Percentiles rank a stretch among this genome's conserved stretches.
Evolutionary conservation across 768 basidiomycete genomes (phyloP).

Genomic region (Pulveroboletus sp.): DNA sequence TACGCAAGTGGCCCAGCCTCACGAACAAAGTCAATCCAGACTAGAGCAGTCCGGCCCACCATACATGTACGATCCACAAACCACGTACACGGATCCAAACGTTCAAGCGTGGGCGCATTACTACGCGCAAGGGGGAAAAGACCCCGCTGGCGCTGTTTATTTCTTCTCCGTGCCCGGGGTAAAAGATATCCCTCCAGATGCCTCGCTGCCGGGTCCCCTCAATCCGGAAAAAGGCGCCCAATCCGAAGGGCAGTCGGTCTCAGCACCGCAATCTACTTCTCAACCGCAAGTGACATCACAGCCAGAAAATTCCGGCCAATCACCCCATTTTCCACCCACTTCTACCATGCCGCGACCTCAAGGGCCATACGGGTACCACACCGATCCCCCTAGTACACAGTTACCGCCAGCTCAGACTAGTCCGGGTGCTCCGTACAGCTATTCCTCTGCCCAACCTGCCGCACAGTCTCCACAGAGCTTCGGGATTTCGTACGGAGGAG

Average conservation of each 20-base stretch:
- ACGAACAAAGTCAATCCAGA: constrained; percentile 11
- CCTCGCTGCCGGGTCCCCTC: constrained; percentile 3
- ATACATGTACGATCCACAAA: constrained; percentile 56
- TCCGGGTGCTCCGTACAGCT: constrained; percentile 12
- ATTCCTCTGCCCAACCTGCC: constrained; percentile 12
- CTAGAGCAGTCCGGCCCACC: constrained; percentile 38
- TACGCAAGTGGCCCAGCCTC: constrained; percentile 8
- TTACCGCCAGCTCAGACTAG: constrained; percentile 1
- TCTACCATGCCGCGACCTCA: constrained; percentile 14
- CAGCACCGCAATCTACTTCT: constrained; percentile 13
- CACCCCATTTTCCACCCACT: constrained; percentile 11
- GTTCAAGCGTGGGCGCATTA: constrained; percentile 86
- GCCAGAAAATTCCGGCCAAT: constrained; percentile 2
- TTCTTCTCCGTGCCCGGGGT: constrained; percentile 76
- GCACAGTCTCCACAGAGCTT: constrained; percentile 15
- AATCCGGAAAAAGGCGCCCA: constrained; percentile 10
- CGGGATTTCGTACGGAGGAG: constrained; percentile 15
- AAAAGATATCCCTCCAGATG: constrained; percentile 37
- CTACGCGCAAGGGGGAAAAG: constrained; percentile 74
- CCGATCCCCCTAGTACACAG: constrained; percentile 9
- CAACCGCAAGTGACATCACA: constrained; percentile 20
- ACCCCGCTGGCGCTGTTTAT: constrained; percentile 72
- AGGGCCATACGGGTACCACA: constrained; percentile 18
- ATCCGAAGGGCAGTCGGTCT: constrained; percentile 11
- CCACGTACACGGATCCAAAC: constrained; percentile 71